phyloP scores from a whole-genome alignment of 352 stramenopile genomes.

The Salisapilia sapeloensis region DNA sequence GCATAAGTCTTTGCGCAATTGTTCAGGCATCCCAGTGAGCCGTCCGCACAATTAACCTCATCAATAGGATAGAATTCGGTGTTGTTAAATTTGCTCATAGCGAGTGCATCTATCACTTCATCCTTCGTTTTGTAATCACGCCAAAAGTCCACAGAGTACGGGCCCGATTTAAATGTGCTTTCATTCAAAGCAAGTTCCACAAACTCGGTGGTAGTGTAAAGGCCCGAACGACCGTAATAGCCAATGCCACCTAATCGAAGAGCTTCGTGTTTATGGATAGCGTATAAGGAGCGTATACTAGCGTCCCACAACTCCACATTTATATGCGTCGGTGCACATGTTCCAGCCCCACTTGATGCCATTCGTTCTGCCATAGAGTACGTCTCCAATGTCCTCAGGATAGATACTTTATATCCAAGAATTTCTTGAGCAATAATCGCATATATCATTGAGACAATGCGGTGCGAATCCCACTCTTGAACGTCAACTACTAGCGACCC shows the following conservation, averaged over 20 bases:
- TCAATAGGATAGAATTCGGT: constrained; percentile 11
- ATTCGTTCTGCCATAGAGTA: constrained; percentile 10
- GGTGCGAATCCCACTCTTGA: constrained; percentile 5
- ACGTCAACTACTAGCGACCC: constrained; percentile 11
- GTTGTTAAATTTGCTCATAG: constrained; percentile 10
- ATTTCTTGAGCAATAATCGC: background rate
- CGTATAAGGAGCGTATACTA: constrained; percentile 10
- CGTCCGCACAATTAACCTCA: constrained; percentile 6
- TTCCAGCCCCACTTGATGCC: constrained; percentile 9
- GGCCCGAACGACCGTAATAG: constrained; percentile 17
- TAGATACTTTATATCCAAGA: constrained; percentile 10
- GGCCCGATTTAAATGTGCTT: constrained; percentile 10
- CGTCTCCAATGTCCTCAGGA: constrained; percentile 5
- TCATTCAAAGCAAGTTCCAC: constrained; percentile 4
- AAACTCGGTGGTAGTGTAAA: constrained; percentile 29
- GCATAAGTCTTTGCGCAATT: constrained; percentile 3
- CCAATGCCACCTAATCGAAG: constrained; percentile 13
- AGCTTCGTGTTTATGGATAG: constrained; percentile 31
- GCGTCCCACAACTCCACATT: constrained; percentile 37
- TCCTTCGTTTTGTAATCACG: constrained; percentile 22
- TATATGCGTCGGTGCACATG: constrained; percentile 29
- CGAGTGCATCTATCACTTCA: constrained; percentile 12
- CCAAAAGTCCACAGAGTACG: too few relatives aligned
- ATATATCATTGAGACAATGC: constrained; percentile 11
- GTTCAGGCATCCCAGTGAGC: constrained; percentile 1